Conservation (phyloP, 2,329 filamentous ascomycete species). For the Cryphonectria japonica region DNA sequence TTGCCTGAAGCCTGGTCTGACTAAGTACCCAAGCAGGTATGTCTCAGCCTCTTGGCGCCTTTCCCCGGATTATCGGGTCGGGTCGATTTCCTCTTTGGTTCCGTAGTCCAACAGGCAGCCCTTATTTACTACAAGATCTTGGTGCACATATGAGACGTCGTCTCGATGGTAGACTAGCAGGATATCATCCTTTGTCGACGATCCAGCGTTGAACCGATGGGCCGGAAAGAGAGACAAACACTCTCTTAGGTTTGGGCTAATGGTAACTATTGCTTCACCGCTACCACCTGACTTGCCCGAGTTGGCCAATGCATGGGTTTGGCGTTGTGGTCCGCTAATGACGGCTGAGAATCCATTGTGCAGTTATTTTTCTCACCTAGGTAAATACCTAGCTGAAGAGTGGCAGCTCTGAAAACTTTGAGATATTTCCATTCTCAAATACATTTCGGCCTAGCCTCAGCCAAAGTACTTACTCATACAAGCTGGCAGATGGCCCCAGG, state of each 20-base stretch:
- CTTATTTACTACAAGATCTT: neutral
- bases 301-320: neutral
- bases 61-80: neutral
- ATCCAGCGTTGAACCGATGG: neutral
- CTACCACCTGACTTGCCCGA: neutral
- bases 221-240: neutral
- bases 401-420: neutral
- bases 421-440: neutral
- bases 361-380: neutral
- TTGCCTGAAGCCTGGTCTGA: neutral
- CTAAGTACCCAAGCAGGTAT: neutral
- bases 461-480: neutral
- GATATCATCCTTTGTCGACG: neutral
- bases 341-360: neutral
- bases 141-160: neutral
- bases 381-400: neutral
- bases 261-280: neutral
- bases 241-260: neutral
- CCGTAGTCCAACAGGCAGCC: neutral
- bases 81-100: neutral
- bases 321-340: too few relatives aligned
- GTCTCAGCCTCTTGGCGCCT: neutral
- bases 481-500: neutral
- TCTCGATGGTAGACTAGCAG: neutral
- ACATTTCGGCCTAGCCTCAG: neutral